A percentile compares a stretch with the other conserved stretches of the same genome.
Conservation (phyloP, 2,329 filamentous ascomycete species). For the Blastomyces emzantsi region DNA sequence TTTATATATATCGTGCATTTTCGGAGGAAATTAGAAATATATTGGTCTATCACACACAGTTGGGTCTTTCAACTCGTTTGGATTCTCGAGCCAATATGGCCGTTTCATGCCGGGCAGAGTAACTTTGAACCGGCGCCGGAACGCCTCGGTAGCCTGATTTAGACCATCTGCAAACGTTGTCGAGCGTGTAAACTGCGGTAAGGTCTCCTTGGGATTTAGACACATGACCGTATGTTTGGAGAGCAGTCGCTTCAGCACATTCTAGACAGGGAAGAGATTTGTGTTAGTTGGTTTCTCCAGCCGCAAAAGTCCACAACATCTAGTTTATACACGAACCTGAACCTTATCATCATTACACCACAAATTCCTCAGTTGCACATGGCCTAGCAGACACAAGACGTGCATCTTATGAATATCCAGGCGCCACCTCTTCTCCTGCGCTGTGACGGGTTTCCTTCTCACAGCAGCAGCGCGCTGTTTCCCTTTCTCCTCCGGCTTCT, state of each 20-base stretch:
- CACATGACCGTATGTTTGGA: conserved; percentile 56
- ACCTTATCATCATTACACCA: conserved; percentile 76
- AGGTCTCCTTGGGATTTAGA: conserved; percentile 57
- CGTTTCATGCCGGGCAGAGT: conserved; percentile 61
- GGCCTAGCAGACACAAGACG: conserved; percentile 69
- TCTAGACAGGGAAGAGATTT: background rate
- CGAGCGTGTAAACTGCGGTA: conserved; percentile 66
- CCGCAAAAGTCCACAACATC: background rate
- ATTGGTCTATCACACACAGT: conserved; percentile 17
- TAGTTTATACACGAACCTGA: conserved; percentile 42
- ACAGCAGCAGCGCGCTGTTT: conserved; percentile 20
- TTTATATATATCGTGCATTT: background rate
- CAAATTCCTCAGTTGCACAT: conserved; percentile 66
- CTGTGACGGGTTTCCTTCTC: conserved; percentile 46
- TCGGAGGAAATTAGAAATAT: background rate
- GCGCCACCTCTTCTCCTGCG: conserved; percentile 51
- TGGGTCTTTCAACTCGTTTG: conserved; percentile 52
- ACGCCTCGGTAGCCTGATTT: conserved; percentile 57
- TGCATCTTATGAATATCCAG: conserved; percentile 80
- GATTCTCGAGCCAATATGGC: conserved; percentile 65
- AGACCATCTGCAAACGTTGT: conserved; percentile 72
- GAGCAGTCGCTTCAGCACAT: conserved; percentile 52
- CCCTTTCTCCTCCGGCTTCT: conserved; percentile 22
- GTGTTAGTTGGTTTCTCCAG: background rate
- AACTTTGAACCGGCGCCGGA: conserved; percentile 60